Percentiles rank a stretch among this genome's conserved stretches.
These are phyloP conservation scores for Leccinum fibrillosum DNA, from an alignment of 768 basidiomycete genomes.

Conservation along the genomic window DNA sequence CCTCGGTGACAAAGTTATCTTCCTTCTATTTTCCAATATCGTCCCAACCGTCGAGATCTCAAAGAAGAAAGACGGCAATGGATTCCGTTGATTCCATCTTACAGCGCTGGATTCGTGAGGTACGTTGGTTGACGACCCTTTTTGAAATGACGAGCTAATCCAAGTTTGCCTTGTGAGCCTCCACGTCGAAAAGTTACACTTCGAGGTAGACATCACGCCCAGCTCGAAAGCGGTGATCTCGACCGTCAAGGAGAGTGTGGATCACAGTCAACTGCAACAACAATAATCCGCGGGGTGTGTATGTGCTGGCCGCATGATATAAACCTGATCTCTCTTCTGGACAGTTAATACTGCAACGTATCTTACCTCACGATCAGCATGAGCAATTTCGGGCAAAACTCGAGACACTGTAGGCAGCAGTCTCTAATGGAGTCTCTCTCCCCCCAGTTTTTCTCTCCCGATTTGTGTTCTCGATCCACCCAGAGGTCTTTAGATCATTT, in stretches of 20 bases:
- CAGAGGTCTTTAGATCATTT: not conserved
- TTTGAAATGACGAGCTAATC: not conserved
- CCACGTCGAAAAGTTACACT: constrained; percentile 3
- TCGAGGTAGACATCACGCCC: constrained; percentile 12
- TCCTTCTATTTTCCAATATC: constrained; percentile 6
- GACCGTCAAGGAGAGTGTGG: constrained; percentile 3
- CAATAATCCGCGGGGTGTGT: no score
- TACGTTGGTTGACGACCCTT: not conserved
- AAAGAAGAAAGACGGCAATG: constrained; percentile 5
- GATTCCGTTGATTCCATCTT: constrained; percentile 1
- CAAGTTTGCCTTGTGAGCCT: not conserved
- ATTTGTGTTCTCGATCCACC: constrained; percentile 24
- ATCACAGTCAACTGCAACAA: no score
- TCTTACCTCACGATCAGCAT: constrained; percentile 5
- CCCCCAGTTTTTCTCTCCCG: constrained; percentile 39
- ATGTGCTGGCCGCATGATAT: not conserved
- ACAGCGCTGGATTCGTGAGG: constrained; percentile 9
- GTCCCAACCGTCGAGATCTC: constrained; percentile 7
- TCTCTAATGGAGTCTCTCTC: constrained; percentile 36
- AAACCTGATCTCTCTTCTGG: not conserved
- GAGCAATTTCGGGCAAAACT: constrained; percentile 6
- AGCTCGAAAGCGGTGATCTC: constrained; percentile 8
- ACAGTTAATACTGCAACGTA: not conserved
- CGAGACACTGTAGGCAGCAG: constrained; percentile 21
- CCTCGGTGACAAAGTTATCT: constrained; percentile 11